phyloP scores from a whole-genome alignment of 2,329 filamentous ascomycete genomes.

The Beauveria pseudobassiana region DNA sequence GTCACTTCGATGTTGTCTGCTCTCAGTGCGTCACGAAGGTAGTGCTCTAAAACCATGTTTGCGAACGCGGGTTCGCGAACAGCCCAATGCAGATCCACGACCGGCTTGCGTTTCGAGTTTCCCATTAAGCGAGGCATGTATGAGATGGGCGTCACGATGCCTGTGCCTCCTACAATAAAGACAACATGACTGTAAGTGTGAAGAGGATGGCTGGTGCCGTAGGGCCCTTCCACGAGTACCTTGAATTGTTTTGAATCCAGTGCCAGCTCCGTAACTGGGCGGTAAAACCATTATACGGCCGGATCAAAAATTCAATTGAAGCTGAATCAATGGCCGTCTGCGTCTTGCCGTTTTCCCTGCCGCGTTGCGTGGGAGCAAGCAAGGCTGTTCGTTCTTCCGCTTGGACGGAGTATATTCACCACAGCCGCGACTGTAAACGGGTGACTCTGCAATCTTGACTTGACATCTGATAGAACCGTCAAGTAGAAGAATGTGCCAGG shows the following conservation, averaged over 20 bases:
- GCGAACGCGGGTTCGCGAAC: conserved; percentile 29
- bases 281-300: conserved; percentile 39
- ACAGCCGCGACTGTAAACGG: conserved; percentile 39
- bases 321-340: neutral
- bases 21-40: conserved; percentile 24
- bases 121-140: conserved; percentile 25
- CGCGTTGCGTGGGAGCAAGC: conserved; percentile 17
- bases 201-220: conserved; percentile 33
- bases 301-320: conserved; percentile 34
- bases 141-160: conserved; percentile 35
- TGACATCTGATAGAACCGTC: conserved; percentile 30
- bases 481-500: conserved; percentile 40
- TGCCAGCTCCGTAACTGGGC: conserved; percentile 27
- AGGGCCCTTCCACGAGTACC: conserved; percentile 37
- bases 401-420: conserved; percentile 14
- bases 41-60: conserved; percentile 24
- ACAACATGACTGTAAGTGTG: conserved; percentile 30
- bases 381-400: conserved; percentile 26
- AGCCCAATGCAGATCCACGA: conserved; percentile 32
- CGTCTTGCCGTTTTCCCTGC: too few species aligned
- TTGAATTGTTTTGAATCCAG: conserved; percentile 22
- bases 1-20: conserved; percentile 26
- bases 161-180: conserved; percentile 38
- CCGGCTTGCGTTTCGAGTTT: neutral
- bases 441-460: conserved; percentile 39